phyloP scores from a whole-genome alignment of 2,329 filamentous ascomycete species.

The Penicillium olsonii region DNA sequence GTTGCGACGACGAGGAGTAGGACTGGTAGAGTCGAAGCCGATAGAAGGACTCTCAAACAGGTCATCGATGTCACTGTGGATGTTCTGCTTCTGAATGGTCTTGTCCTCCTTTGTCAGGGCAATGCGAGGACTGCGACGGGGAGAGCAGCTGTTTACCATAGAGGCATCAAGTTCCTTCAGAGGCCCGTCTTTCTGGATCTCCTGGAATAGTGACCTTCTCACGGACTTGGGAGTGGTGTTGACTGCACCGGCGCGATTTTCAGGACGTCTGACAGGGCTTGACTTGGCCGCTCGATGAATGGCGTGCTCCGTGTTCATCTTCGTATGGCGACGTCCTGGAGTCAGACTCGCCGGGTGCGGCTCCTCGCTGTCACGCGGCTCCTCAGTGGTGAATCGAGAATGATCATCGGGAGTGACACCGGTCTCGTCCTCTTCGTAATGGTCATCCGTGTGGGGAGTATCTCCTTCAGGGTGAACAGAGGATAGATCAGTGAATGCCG shows the following conservation, averaged over 20 bases:
- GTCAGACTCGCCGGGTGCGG: conserved; percentile 39
- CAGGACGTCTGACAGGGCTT: conserved; percentile 57
- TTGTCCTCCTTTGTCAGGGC: conserved; percentile 39
- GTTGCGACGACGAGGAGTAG: conserved; percentile 55
- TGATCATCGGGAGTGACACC: conserved; percentile 41
- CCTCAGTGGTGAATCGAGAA: conserved; percentile 51
- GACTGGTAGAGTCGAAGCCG: conserved; percentile 57
- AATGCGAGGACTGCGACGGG: conserved; percentile 47
- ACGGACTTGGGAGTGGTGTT: conserved; percentile 59
- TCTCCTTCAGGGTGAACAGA: conserved; percentile 38
- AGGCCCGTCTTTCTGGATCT: conserved; percentile 37
- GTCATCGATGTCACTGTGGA: conserved; percentile 58
- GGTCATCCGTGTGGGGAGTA: conserved; percentile 34
- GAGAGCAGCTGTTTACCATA: conserved; percentile 46
- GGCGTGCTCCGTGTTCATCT: conserved; percentile 46
- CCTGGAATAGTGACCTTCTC: conserved; percentile 47
- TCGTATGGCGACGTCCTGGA: conserved; percentile 36
- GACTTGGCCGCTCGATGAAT: conserved; percentile 61
- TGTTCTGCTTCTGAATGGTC: conserved; percentile 58
- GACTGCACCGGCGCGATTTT: conserved; percentile 39
- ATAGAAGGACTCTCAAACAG: conserved; percentile 64
- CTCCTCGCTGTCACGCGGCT: conserved; percentile 49
- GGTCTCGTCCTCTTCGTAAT: conserved; percentile 36
- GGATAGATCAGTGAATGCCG: conserved; percentile 39
- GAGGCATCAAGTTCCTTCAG: conserved; percentile 41